Percentiles rank a stretch among this genome's conserved stretches.
Evolutionary conservation across 768 basidiomycete genomes (phyloP).

Genomic region (Leccinum ochraceum): DNA sequence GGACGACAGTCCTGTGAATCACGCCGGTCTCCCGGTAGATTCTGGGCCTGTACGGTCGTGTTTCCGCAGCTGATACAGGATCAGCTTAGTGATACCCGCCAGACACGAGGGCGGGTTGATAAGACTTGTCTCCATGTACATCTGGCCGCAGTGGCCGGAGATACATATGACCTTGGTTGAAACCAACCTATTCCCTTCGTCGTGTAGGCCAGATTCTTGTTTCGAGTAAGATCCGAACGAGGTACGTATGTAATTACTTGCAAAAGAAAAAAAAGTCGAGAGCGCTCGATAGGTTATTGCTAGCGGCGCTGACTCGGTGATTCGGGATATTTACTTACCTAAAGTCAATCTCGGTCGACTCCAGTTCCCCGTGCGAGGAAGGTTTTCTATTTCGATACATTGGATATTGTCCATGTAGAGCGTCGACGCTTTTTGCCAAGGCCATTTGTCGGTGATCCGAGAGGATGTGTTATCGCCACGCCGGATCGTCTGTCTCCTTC

Average conservation of each 20-base stretch:
- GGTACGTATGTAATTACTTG: neutral
- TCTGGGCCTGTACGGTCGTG: neutral
- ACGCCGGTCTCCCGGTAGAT: neutral
- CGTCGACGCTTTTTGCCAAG: neutral
- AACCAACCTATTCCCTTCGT: neutral
- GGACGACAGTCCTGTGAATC: neutral
- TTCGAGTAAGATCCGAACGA: neutral
- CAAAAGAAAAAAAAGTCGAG: neutral
- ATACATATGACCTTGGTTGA: neutral
- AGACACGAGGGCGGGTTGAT: neutral
- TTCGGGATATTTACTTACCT: neutral
- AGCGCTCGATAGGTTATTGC: neutral
- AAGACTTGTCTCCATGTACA: neutral
- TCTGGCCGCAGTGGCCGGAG: neutral
- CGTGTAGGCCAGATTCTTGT: neutral
- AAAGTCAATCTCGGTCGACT: neutral
- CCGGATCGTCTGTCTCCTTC: neutral
- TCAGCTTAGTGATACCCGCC: neutral
- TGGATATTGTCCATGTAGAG: too few species aligned
- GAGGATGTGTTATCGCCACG: neutral
- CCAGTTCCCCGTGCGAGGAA: neutral
- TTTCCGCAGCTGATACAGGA: neutral
- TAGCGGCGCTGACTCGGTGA: neutral
- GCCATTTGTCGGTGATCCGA: neutral
- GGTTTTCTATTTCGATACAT: neutral